Evolutionary conservation across 441 rosid genomes (phyloP).

Genomic region (Erodium trifolium): DNA sequence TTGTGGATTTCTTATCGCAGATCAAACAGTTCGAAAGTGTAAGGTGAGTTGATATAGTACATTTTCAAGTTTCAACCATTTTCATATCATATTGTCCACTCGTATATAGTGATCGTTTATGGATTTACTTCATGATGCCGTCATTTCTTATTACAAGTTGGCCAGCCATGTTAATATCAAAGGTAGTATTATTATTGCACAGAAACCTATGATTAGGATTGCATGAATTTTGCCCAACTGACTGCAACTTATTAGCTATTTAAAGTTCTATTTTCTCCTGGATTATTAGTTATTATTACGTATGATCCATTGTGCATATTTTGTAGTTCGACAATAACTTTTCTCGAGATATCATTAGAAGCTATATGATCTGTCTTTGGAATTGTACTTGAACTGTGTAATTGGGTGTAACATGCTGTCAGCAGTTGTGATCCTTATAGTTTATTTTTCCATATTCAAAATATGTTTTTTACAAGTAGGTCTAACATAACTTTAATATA

Average conservation of each 20-base stretch:
- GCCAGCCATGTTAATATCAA: neutral
- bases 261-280: neutral
- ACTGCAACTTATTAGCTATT: neutral
- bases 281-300: neutral
- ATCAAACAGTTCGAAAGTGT: slow-evolving; percentile 25
- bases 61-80: too few species aligned
- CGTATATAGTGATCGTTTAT: neutral
- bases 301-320: neutral
- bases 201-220: neutral
- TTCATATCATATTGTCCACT: neutral
- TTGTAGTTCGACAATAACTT: neutral
- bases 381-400: neutral
- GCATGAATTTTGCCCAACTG: neutral
- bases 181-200: neutral
- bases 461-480: neutral
- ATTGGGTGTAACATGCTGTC: neutral
- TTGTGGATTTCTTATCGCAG: slow-evolving; percentile 40
- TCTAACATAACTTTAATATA: neutral
- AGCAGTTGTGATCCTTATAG: too few species aligned
- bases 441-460: too few species aligned
- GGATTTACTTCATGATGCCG: neutral
- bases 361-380: neutral
- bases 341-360: neutral
- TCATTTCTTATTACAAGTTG: neutral
- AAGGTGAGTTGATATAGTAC: slow-evolving; percentile 34